Conservation (phyloP, 2,329 filamentous ascomycete genomes). For the Gliomastix tumulicola region DNA sequence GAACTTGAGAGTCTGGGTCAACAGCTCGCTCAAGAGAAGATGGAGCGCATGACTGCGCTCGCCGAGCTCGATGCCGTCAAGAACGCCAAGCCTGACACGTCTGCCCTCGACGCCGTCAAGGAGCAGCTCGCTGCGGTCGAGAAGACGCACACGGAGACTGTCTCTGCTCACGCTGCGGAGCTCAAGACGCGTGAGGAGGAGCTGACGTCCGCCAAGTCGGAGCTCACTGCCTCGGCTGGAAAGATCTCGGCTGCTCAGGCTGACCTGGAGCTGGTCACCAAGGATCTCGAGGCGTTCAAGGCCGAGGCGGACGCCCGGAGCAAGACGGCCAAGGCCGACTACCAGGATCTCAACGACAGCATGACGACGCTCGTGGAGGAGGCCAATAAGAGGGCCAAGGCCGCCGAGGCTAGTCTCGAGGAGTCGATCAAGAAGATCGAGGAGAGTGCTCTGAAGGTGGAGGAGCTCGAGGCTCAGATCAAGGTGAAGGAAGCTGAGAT, state of each 20-base stretch:
- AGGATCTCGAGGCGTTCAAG: slow-evolving; percentile 46
- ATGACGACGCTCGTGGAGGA: slow-evolving; percentile 55
- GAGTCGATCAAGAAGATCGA: slow-evolving; percentile 28
- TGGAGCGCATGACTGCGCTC: slow-evolving; percentile 50
- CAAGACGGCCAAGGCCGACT: slow-evolving; percentile 53
- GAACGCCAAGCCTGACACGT: slow-evolving; percentile 49
- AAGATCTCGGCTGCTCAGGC: slow-evolving; percentile 20
- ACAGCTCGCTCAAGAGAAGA: slow-evolving; percentile 51
- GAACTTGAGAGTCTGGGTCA: slow-evolving; percentile 44
- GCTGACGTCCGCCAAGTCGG: slow-evolving; percentile 32
- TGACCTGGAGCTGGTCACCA: slow-evolving; percentile 40
- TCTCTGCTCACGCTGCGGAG: slow-evolving; percentile 22
- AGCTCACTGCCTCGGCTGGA: slow-evolving; percentile 27
- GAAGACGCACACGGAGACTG: slow-evolving; percentile 35
- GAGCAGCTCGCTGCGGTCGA: slow-evolving; percentile 41
- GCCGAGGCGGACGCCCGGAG: slow-evolving; percentile 41
- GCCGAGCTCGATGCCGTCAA: slow-evolving; percentile 53
- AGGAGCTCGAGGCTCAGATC: slow-evolving; percentile 45
- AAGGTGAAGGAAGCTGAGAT: slow-evolving; percentile 60
- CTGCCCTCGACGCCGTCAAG: slow-evolving; percentile 44
- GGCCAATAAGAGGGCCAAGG: slow-evolving; percentile 45
- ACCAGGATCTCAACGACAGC: slow-evolving; percentile 56
- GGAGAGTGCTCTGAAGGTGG: slow-evolving; percentile 39
- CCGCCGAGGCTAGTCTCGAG: slow-evolving; percentile 40
- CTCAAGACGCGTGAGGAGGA: slow-evolving; percentile 35